Conservation (phyloP, 1,284 basidiomycete species). For the Anthracocystis walkeri region DNA sequence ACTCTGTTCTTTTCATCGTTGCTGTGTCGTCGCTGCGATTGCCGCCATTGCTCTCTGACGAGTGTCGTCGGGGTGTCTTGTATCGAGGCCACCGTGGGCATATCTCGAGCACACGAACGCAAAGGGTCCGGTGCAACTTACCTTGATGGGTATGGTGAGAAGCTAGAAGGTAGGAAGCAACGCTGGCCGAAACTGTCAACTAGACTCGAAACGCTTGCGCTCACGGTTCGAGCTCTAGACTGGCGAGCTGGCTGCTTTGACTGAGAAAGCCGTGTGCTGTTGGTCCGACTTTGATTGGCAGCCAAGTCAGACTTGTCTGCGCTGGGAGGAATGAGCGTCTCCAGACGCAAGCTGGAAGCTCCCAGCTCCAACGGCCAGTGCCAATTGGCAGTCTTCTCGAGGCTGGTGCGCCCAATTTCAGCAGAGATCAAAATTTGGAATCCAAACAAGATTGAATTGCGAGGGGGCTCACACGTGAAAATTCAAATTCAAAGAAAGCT, state of each 20-base stretch:
- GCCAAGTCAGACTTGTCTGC: neutral
- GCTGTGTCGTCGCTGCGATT: conserved; percentile 7
- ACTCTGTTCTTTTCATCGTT: conserved; percentile 21
- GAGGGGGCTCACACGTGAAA: neutral
- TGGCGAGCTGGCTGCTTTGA: neutral
- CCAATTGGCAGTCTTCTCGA: neutral
- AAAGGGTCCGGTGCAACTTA: conserved; percentile 51
- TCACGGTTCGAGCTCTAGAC: neutral
- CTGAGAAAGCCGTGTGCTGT: neutral
- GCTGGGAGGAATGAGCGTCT: too few species aligned
- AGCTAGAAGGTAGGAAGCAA: conserved; percentile 20
- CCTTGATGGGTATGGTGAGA: conserved; percentile 52
- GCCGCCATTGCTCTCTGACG: conserved; percentile 17
- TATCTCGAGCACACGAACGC: conserved; percentile 43
- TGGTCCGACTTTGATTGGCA: neutral
- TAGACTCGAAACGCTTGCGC: conserved; percentile 13
- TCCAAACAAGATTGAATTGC: neutral
- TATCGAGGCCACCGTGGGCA: conserved; percentile 50
- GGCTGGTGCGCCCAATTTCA: neutral
- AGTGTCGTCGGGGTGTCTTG: conserved; percentile 24
- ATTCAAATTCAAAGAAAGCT: rapidly evolving
- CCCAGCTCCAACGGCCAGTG: neutral
- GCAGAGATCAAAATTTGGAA: neutral
- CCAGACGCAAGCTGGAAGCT: neutral
- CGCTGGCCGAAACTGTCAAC: conserved; percentile 12